Evolutionary conservation across 495 filamentous ascomycete species (phyloP).

Genomic region (Bathelium albidoporum): DNA sequence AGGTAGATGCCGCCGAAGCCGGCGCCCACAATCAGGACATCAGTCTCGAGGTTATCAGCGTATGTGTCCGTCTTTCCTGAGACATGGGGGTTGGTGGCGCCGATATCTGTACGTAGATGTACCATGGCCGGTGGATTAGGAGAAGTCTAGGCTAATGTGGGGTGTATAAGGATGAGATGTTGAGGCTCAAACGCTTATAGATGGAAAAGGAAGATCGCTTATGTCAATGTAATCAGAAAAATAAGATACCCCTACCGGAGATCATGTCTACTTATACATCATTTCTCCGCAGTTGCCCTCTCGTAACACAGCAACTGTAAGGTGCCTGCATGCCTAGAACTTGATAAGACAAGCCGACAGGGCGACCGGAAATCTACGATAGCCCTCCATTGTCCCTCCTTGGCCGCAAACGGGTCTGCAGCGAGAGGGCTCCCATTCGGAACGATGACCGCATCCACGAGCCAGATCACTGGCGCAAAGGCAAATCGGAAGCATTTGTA

Average conservation of each 20-base stretch:
- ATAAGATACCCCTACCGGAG: neutral
- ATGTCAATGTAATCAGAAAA: neutral
- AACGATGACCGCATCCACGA: neutral
- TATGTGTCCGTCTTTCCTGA: slow-evolving; percentile 12
- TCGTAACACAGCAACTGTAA: neutral
- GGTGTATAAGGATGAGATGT: neutral
- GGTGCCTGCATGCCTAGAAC: neutral
- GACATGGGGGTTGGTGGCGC: slow-evolving; percentile 10
- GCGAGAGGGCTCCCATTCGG: neutral
- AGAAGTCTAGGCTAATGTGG: neutral
- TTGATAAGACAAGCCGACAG: neutral
- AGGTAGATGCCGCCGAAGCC: slow-evolving; percentile 41
- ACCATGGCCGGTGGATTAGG: slow-evolving; percentile 9
- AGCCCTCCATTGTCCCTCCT: neutral
- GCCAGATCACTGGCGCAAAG: neutral
- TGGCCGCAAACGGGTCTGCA: neutral
- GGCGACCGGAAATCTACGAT: neutral
- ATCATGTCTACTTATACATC: neutral
- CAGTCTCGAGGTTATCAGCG: slow-evolving; percentile 24
- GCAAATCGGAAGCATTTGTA: neutral
- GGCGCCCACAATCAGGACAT: slow-evolving; percentile 44
- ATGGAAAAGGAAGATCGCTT: neutral
- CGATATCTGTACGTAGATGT: slow-evolving; percentile 22
- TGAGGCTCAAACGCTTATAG: neutral
- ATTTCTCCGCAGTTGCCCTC: neutral